Evolutionary conservation across 805 yeast genomes (phyloP).

Genomic region (Schwanniomyces polymorphus): DNA sequence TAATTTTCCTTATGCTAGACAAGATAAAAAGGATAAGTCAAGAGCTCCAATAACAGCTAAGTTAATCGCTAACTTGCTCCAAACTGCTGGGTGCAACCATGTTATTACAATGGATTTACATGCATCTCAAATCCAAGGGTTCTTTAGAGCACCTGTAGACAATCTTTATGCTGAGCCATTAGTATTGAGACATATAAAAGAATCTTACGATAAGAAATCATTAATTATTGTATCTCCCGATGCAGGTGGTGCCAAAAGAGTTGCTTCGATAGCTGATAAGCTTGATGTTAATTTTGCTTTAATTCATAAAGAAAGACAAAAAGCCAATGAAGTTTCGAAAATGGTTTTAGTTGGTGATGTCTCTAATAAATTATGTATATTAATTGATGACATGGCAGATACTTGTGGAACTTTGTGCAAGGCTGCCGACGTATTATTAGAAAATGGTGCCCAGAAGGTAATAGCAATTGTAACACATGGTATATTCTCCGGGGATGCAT

Average conservation of each 20-base stretch:
- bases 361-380: constrained; percentile 67
- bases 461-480: constrained; percentile 86
- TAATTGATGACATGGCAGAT: constrained; percentile 89
- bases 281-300: constrained; percentile 79
- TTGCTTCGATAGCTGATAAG: constrained; percentile 80
- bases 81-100: constrained; percentile 84
- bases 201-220: constrained; percentile 54
- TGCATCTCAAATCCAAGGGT: constrained; percentile 89
- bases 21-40: constrained; percentile 81
- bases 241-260: constrained; percentile 90
- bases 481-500: constrained; percentile 72
- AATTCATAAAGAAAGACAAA: constrained; percentile 81
- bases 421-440: constrained; percentile 74
- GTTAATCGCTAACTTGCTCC: constrained; percentile 77
- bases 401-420: constrained; percentile 85
- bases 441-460: constrained; percentile 68
- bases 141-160: constrained; percentile 80
- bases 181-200: constrained; percentile 72
- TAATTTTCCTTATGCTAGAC: constrained; percentile 86
- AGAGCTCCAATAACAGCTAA: constrained; percentile 87
- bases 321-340: constrained; percentile 79
- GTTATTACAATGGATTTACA: constrained; percentile 86
- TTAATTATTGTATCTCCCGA: constrained; percentile 84
- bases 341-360: constrained; percentile 90
- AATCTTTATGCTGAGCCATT: constrained; percentile 83